These are phyloP conservation scores for Rehmannia glutinosa DNA, from an alignment of 257 asterid genomes.

Conservation along the genomic window DNA sequence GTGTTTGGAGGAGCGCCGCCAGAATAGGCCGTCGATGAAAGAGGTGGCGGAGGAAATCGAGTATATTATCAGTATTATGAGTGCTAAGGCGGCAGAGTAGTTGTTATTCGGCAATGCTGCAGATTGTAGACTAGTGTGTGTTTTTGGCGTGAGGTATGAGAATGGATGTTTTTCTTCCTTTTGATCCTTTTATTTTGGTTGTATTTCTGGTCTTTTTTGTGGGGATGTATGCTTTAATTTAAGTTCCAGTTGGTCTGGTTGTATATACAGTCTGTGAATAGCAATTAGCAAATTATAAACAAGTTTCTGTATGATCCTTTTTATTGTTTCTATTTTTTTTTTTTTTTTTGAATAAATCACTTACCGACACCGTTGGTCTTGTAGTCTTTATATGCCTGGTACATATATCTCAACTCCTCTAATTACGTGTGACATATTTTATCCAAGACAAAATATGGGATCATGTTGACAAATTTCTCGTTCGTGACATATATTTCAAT, in stretches of 20 bases:
- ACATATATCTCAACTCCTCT: too few relatives aligned
- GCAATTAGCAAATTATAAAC: too few relatives aligned
- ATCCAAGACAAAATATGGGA: too few relatives aligned
- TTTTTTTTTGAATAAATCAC: too few relatives aligned
- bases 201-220: neutral
- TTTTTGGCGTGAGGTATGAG: neutral
- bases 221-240: too few relatives aligned
- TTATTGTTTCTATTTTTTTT: neutral
- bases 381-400: too few relatives aligned
- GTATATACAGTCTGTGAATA: neutral
- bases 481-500: too few relatives aligned
- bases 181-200: neutral
- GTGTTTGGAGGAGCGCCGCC: slow-evolving; percentile 81
- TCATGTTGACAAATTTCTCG: too few relatives aligned
- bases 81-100: slow-evolving; percentile 33
- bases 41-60: slow-evolving; percentile 86
- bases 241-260: too few relatives aligned
- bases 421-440: too few relatives aligned
- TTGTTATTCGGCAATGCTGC: too few relatives aligned
- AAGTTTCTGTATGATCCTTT: neutral
- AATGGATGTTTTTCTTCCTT: neutral
- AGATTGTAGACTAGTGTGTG: neutral
- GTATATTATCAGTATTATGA: slow-evolving; percentile 58
- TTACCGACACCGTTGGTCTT: too few relatives aligned
- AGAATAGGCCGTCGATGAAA: slow-evolving; percentile 91